Evolutionary conservation across 1,284 basidiomycete genomes (phyloP), one percentile per base, ranked within the genome.

Genomic region (Pseudozyma thailandica): DNA sequence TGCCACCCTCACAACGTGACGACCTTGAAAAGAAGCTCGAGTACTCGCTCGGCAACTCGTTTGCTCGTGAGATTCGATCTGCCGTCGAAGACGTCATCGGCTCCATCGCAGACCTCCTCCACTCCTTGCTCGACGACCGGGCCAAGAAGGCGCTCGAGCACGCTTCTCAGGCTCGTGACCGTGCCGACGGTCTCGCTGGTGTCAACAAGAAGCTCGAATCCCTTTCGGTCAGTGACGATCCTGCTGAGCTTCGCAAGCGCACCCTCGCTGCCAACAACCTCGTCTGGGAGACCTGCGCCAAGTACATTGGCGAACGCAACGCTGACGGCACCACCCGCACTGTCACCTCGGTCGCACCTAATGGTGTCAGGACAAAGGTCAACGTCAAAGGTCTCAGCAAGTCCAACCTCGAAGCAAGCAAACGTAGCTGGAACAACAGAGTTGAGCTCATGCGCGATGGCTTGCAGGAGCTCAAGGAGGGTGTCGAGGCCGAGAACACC

Each of bases 401-500:
- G 27, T 66, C 62, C 50, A 78, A 78, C 42, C 57, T 59, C 16
- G 74, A 78, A 51, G 76, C 76, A 7, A 53, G 60, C 42, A 57
- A 60, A 30, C 61, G 64, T 23, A 59, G 60, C 43, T 74, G 72
- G 72, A 72, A 59, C 38, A 70, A 68, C 41, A 51, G 64, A 6
- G 63, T 69, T 46, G 61, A 72, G 16, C 51, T 76, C 42, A 62
- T 78, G 65, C 54, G 69, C 3, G 76, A 78, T 39, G 69, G 74
- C 20, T 47, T 72, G 13, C 51, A 56, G n/a, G 76, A 78, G 54
- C 48, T 78, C 49, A 55, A 71, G 30, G 50, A 66, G 26, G 69
- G 68, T 4, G 57, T 65, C 27, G 68, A 74, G 18, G 62, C 59
- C 5, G 63, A 62, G 8, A 38, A 47, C 2, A 42, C 51, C 23